phyloP scores from a whole-genome alignment of 2,329 filamentous ascomycete species.

The Aschersonia sp. region DNA sequence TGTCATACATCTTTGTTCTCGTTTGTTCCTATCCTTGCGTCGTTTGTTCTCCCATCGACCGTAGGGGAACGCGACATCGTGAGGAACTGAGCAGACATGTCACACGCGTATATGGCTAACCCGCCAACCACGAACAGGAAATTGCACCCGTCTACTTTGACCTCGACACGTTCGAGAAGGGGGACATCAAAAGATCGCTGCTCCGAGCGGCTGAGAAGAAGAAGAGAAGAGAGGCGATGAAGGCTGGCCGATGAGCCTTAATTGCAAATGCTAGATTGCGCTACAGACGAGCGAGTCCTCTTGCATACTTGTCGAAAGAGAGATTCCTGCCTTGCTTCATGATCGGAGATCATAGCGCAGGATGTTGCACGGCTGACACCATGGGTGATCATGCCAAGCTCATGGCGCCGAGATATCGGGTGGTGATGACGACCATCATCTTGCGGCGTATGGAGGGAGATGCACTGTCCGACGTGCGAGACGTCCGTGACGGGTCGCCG shows the following conservation, averaged over 20 bases:
- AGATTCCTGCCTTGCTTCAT: too few species aligned
- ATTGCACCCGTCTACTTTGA: constrained; percentile 93
- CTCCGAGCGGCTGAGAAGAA: constrained; percentile 44
- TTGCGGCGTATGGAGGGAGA: too few species aligned
- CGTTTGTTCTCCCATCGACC: constrained; percentile 1
- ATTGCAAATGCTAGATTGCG: too few species aligned
- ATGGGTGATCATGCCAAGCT: too few species aligned
- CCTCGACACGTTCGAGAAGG: constrained; percentile 65
- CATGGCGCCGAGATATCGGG: too few species aligned
- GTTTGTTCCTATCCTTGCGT: not conserved
- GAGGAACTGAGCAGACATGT: not conserved
- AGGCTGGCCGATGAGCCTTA: constrained; percentile 23
- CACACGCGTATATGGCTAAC: not conserved
- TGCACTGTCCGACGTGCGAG: too few species aligned
- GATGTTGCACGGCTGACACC: too few species aligned
- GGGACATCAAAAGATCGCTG: constrained; percentile 64
- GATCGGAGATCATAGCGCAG: too few species aligned
- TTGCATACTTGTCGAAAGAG: too few species aligned
- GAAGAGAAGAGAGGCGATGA: constrained; percentile 43
- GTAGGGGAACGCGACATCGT: not conserved
- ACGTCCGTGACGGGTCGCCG: too few species aligned
- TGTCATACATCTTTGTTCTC: not conserved
- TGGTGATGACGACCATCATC: too few species aligned
- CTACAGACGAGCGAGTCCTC: too few species aligned
- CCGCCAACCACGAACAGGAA: constrained; percentile 40